A percentile compares a stretch with the other conserved stretches of the same genome.
phyloP scores from a whole-genome alignment of 352 stramenopile genomes.

The Globisporangium irregulare region DNA sequence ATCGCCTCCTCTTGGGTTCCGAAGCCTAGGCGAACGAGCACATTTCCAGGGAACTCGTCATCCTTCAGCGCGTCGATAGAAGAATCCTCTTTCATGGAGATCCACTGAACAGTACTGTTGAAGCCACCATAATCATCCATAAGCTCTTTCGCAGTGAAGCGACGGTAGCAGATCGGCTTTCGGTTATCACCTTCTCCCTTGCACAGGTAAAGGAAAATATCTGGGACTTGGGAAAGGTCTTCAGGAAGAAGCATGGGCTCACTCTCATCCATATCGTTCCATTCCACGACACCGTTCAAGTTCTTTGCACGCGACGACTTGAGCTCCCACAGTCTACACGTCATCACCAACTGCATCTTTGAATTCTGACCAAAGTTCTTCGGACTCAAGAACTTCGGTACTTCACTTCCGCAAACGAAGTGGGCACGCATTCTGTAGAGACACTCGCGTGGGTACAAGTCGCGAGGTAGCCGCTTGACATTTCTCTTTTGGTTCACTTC shows the following conservation, averaged over 20 bases:
- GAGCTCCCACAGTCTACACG: conserved; percentile 63
- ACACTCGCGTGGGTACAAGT: conserved; percentile 54
- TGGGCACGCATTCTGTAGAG: conserved; percentile 76
- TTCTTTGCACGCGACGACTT: conserved; percentile 56
- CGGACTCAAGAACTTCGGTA: conserved; percentile 68
- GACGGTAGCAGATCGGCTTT: conserved; percentile 72
- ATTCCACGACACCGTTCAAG: conserved; percentile 78
- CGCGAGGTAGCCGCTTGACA: conserved; percentile 55
- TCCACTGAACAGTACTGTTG: conserved; percentile 54
- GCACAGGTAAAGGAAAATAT: conserved; percentile 88
- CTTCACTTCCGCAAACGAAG: conserved; percentile 72
- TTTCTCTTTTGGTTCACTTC: conserved; percentile 85
- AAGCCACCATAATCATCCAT: conserved; percentile 57
- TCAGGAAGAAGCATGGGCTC: conserved; percentile 74
- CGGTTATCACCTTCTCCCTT: conserved; percentile 58
- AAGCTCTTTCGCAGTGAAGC: conserved; percentile 77
- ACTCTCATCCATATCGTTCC: conserved; percentile 77
- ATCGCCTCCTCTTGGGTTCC: conserved; percentile 67
- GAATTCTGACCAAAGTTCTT: conserved; percentile 70
- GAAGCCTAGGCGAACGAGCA: conserved; percentile 77
- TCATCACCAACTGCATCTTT: conserved; percentile 77
- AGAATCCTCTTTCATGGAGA: conserved; percentile 80
- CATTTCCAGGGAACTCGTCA: conserved; percentile 80
- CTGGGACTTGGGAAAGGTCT: conserved; percentile 74
- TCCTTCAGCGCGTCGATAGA: conserved; percentile 74